Evolutionary conservation across 2,329 filamentous ascomycete species (phyloP).

Genomic region (Coleophoma cylindrospora): DNA sequence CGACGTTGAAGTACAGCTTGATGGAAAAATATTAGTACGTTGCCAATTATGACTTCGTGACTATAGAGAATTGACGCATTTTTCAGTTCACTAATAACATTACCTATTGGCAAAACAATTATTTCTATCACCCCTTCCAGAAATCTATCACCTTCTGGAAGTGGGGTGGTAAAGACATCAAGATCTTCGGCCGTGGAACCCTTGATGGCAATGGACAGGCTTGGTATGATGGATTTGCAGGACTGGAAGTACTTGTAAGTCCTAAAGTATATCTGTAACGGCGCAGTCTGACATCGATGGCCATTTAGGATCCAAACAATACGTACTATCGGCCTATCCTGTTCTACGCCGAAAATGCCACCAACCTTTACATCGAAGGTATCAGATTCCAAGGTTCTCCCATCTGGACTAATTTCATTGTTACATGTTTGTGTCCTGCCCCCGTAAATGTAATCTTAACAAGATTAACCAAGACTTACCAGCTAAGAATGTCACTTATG

Average conservation of each 20-base stretch:
- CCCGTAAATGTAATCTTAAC: too few relatives aligned
- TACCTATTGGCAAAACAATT: constrained; percentile 56
- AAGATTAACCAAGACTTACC: too few relatives aligned
- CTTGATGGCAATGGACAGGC: constrained; percentile 17
- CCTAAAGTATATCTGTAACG: constrained; percentile 1
- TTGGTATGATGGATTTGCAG: constrained; percentile 22
- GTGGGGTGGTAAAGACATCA: constrained; percentile 57
- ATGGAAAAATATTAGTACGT: constrained; percentile 46
- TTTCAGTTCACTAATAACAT: constrained; percentile 57
- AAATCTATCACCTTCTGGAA: constrained; percentile 58
- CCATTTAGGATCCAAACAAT: constrained; percentile 40
- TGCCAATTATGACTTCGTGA: neutral
- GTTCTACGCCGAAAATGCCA: constrained; percentile 57
- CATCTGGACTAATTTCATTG: constrained; percentile 60
- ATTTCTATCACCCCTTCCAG: constrained; percentile 45
- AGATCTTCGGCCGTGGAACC: constrained; percentile 49
- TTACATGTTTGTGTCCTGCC: constrained; percentile 31
- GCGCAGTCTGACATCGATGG: neutral
- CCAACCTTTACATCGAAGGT: constrained; percentile 49
- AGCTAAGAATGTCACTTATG: constrained; percentile 45
- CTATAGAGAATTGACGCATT: constrained; percentile 33
- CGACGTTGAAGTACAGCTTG: constrained; percentile 53
- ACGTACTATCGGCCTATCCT: constrained; percentile 53
- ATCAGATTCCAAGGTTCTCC: constrained; percentile 56
- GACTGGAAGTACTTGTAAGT: constrained; percentile 36